These are phyloP conservation scores for Diaporthe citrichinensis DNA, from an alignment of 2,329 filamentous ascomycete species.

Conservation along the genomic window DNA sequence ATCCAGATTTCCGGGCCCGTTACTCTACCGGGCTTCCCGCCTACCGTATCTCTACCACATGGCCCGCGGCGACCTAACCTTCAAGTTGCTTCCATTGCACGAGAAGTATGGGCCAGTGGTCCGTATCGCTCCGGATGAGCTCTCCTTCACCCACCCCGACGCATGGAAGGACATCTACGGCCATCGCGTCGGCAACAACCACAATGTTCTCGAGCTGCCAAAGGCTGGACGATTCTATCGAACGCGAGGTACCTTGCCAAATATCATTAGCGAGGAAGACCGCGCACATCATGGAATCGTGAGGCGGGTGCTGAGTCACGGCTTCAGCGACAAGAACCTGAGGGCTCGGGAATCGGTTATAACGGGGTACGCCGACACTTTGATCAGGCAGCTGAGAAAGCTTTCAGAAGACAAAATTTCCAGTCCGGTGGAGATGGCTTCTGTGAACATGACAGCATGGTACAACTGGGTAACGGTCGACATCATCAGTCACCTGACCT, in stretches of 20 bases:
- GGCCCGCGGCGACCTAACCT: slow-evolving; percentile 84
- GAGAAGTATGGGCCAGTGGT: slow-evolving; percentile 58
- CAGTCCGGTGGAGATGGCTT: not conserved
- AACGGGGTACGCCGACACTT: slow-evolving; percentile 38
- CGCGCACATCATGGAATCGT: slow-evolving; percentile 39
- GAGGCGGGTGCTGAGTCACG: slow-evolving; percentile 42
- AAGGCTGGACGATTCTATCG: slow-evolving; percentile 41
- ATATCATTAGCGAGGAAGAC: slow-evolving; percentile 34
- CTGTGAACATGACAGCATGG: slow-evolving; percentile 43
- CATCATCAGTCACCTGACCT: slow-evolving; percentile 46
- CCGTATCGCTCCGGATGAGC: slow-evolving; percentile 57
- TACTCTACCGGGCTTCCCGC: slow-evolving; percentile 43
- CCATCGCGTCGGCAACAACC: slow-evolving; percentile 37
- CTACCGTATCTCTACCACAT: slow-evolving; percentile 72
- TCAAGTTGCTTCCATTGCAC: slow-evolving; percentile 46
- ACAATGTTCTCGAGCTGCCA: slow-evolving; percentile 39
- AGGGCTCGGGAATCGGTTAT: slow-evolving; percentile 42
- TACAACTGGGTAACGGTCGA: slow-evolving; percentile 47
- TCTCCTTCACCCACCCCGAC: slow-evolving; percentile 53
- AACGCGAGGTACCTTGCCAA: slow-evolving; percentile 41
- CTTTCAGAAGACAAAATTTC: not conserved
- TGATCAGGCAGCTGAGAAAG: slow-evolving; percentile 40
- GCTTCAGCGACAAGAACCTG: slow-evolving; percentile 44
- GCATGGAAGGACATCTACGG: slow-evolving; percentile 54
- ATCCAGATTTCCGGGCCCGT: slow-evolving; percentile 45